phyloP scores from a whole-genome alignment of 2,329 filamentous ascomycete genomes.

The Plenodomus lindquistii region DNA sequence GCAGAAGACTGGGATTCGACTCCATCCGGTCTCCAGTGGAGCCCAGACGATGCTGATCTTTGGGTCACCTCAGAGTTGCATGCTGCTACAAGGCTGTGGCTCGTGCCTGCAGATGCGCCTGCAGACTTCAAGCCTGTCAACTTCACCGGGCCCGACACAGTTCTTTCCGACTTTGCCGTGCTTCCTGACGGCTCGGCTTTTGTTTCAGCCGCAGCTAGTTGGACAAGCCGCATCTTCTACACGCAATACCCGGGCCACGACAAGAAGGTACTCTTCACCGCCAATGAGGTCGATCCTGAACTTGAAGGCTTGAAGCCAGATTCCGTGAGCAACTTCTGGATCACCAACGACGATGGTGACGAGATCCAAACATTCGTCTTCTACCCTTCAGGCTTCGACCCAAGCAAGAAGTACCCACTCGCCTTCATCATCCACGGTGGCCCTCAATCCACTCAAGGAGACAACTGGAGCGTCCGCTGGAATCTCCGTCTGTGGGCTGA shows the following conservation, averaged over 20 bases:
- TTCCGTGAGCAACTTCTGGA: conserved; percentile 72
- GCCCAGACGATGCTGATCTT: conserved; percentile 33
- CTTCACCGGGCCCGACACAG: conserved; percentile 50
- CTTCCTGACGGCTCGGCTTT: conserved; percentile 61
- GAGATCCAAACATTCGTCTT: conserved; percentile 69
- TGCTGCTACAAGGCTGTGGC: conserved; percentile 53
- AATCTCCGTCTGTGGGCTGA: conserved; percentile 84
- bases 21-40: conserved; percentile 34
- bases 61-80: conserved; percentile 40
- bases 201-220: conserved; percentile 35
- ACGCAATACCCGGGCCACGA: conserved; percentile 26
- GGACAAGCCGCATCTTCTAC: conserved; percentile 42
- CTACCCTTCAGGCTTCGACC: conserved; percentile 66
- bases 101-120: conserved; percentile 63
- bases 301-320: conserved; percentile 65
- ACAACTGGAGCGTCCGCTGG: conserved; percentile 81
- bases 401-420: conserved; percentile 74
- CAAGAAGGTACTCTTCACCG: conserved; percentile 57
- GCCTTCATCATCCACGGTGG: conserved; percentile 82
- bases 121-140: conserved; percentile 49
- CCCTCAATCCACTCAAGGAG: conserved; percentile 73
- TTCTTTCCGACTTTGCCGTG: conserved; percentile 53
- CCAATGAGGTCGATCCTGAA: conserved; percentile 66
- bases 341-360: conserved; percentile 61
- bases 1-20: conserved; percentile 43